Conservation (phyloP, 139 green algal genomes). For the Bryopsis sp. region DNA sequence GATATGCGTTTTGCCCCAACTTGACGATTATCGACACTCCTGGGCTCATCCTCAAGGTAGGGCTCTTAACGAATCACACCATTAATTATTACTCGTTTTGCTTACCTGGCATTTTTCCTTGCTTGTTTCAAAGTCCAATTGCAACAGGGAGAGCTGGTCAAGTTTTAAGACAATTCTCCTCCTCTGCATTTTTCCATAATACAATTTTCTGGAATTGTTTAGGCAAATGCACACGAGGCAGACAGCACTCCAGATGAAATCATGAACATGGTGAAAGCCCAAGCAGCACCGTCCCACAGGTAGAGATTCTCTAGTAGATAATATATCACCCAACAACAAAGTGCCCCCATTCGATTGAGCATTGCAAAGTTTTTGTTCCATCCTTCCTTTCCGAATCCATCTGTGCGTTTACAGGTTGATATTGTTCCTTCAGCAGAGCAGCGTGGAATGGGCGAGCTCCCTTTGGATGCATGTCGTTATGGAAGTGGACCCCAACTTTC, state of each 20-base stretch:
- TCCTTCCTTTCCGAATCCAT: neutral
- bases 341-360: no score
- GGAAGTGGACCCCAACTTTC: conserved; percentile 82
- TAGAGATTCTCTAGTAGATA: conserved; percentile 18
- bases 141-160: no score
- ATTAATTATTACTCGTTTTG: neutral
- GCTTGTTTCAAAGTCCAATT: no score
- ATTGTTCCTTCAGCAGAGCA: conserved; percentile 89
- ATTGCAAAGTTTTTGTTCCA: no score
- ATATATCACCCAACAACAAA: no score
- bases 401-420: conserved; percentile 75
- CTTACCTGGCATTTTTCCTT: no score
- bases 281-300: conserved; percentile 69
- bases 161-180: no score
- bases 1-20: conserved; percentile 73
- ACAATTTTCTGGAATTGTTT: no score
- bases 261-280: conserved; percentile 82
- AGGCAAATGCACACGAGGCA: conserved; percentile 47
- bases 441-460: conserved; percentile 84
- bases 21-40: conserved; percentile 91
- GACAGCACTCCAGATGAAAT: conserved; percentile 86
- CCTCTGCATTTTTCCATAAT: no score
- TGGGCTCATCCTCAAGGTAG: conserved; percentile 85
- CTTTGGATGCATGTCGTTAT: conserved; percentile 86
- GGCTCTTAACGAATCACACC: neutral